These are phyloP conservation scores for Usnea hakonensis DNA, from an alignment of 495 filamentous ascomycete species.

Conservation along the genomic window DNA sequence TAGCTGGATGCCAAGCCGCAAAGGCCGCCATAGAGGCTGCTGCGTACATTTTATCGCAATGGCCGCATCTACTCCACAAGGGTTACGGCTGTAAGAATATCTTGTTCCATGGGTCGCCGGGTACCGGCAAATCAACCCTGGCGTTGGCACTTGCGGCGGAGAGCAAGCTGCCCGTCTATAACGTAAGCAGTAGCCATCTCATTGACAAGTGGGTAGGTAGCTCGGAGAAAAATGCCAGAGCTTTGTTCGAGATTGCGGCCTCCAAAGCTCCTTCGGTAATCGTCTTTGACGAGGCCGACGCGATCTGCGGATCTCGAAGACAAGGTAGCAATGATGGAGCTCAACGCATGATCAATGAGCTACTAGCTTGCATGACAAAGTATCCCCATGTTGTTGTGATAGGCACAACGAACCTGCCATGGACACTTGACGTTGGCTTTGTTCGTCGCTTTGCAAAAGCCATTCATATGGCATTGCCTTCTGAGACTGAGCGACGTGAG, in stretches of 20 bases:
- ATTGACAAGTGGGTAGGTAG: constrained; percentile 9
- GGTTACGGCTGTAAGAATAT: too few species aligned
- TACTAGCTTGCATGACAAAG: constrained; percentile 1
- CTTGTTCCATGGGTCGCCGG: constrained; percentile 4
- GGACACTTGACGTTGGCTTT: constrained; percentile 7
- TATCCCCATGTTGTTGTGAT: background rate
- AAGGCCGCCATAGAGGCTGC: too few species aligned
- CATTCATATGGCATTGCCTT: constrained; percentile 8
- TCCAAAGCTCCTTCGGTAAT: constrained; percentile 7
- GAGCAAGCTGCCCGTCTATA: background rate
- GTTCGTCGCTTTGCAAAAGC: constrained; percentile 1
- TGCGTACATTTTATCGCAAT: too few species aligned
- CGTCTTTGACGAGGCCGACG: constrained; percentile 11
- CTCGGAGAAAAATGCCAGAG: constrained; percentile 3
- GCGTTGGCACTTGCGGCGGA: background rate
- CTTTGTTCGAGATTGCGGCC: constrained; percentile 8
- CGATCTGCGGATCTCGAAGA: background rate
- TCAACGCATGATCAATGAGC: background rate
- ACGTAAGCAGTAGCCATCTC: background rate
- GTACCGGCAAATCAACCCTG: constrained; percentile 9
- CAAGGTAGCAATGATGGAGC: background rate
- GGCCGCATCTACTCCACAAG: too few species aligned
- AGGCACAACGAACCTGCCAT: constrained; percentile 11
- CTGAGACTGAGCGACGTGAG: background rate
- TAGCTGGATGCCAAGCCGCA: too few species aligned